phyloP scores from a whole-genome alignment of 306 rosid genomes.

The Argentina anserina region DNA sequence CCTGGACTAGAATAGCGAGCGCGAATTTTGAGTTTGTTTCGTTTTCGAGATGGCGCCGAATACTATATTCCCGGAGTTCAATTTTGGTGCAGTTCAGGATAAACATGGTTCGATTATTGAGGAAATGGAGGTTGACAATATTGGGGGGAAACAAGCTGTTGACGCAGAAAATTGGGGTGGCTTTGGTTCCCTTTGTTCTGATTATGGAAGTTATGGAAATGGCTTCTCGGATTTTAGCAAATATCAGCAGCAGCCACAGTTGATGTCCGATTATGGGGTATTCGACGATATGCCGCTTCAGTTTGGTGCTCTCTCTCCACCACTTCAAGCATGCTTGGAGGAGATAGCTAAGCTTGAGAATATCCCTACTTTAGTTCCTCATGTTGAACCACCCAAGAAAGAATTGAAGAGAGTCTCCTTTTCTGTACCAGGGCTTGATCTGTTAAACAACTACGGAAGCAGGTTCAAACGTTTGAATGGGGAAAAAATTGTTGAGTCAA shows the following conservation, averaged over 20 bases:
- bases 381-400: constrained; percentile 22
- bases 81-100: constrained; percentile 24
- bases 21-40: background rate
- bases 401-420: constrained; percentile 1
- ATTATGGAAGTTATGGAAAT: constrained; percentile 23
- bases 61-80: constrained; percentile 22
- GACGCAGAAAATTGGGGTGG: constrained; percentile 12
- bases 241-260: constrained; percentile 9
- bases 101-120: constrained; percentile 27
- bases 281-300: constrained; percentile 34
- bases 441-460: constrained; percentile 44
- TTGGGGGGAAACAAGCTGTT: constrained; percentile 6
- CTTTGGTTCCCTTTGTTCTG: constrained; percentile 22
- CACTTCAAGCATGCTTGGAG: constrained; percentile 24
- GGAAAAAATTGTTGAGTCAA: constrained; percentile 26
- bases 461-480: constrained; percentile 33
- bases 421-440: constrained; percentile 44
- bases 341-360: constrained; percentile 24
- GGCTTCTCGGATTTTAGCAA: constrained; percentile 20
- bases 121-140: constrained; percentile 15
- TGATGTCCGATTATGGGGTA: constrained; percentile 28
- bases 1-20: background rate
- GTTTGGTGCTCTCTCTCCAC: constrained; percentile 32
- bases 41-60: constrained; percentile 31
- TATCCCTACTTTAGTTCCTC: constrained; percentile 17